Base-by-base conservation (phyloP, 257 asterid species). In the Penstemon davidsonii region DNA sequence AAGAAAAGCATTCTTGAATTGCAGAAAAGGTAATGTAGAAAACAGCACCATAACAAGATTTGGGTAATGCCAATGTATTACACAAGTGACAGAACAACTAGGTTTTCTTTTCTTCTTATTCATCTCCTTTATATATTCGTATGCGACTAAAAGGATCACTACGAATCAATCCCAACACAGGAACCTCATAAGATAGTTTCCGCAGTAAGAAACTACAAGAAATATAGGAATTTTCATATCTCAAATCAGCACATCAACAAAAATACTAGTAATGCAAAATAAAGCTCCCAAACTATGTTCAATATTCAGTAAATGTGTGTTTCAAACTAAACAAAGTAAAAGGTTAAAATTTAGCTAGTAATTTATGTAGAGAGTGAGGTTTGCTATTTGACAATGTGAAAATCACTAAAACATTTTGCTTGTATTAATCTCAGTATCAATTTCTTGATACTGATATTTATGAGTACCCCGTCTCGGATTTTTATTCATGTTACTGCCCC, bases 1-100 rank as follows among this genome's bases (percentile, higher is more conserved):
- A n/a, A 76, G 61, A 72, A 72, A 49, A 61, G 6, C 50, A 42
- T 5, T 46, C 55, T 53, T 55, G n/a, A 42, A 60, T n/a, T 54
- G 78, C 40, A 38, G 9, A 36, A 15, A 70, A 66, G 59, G 33
- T 9, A 52, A 44, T 59, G 53, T 43, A 3, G 13, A 60, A 60
- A 57, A 57, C 13, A 64, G 55, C 15, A 60, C 25, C 38, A 36
- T 18, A 60, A 41, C 12, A 11, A 4, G 47, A 64, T 62, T 43
- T 43, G 9, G 15, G 44, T 44, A 60, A 52, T 41, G 46, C 39
- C 37, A 67, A 39, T 3, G 60, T 51, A 47, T 7, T 57, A 51
- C 36, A 58, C 12, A 56, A 6, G 25, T 51, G 39, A 41, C 61
- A 56, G 45, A 47, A 46, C 10, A 38, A 45, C 38, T 49, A 42